Conservation (phyloP, 2,329 filamentous ascomycete species). For the Aspergillus quadrilineatus region DNA sequence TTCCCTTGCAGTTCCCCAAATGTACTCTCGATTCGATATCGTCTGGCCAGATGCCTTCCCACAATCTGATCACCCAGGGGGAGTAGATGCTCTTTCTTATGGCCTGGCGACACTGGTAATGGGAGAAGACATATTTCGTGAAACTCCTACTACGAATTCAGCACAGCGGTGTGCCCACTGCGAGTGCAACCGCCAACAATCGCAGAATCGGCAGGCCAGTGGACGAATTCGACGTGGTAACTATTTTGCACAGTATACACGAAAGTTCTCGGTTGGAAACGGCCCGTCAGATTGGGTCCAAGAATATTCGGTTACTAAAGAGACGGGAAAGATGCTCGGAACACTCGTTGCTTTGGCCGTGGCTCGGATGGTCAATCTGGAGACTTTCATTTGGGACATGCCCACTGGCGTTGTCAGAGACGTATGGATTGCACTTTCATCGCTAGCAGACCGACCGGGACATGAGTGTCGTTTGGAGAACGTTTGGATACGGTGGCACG, state of each 20-base stretch:
- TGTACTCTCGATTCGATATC: conserved; percentile 84
- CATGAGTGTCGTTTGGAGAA: conserved; percentile 67
- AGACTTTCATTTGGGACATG: conserved; percentile 87
- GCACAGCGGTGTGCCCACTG: conserved; percentile 30
- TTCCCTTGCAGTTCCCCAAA: conserved; percentile 70
- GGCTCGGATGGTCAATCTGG: conserved; percentile 77
- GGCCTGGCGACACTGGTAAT: conserved; percentile 77
- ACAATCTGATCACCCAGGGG: conserved; percentile 64
- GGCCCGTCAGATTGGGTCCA: conserved; percentile 75
- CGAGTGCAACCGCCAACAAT: conserved; percentile 28
- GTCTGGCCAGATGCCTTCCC: conserved; percentile 76
- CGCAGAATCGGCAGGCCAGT: not conserved
- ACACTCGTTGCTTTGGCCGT: conserved; percentile 76
- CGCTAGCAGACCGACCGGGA: conserved; percentile 62
- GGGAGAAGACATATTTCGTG: conserved; percentile 62
- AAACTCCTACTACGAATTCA: conserved; percentile 42
- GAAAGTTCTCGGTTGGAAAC: conserved; percentile 83
- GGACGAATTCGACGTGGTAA: conserved; percentile 58
- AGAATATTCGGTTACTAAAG: conserved; percentile 78
- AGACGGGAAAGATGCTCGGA: conserved; percentile 84
- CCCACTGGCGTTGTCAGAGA: conserved; percentile 78
- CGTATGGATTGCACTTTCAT: conserved; percentile 76
- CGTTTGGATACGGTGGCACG: conserved; percentile 80
- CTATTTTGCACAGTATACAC: conserved; percentile 74
- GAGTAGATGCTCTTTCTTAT: conserved; percentile 80